phyloP scores from a whole-genome alignment of 352 stramenopile species.

The Phytophthora colocasiae region DNA sequence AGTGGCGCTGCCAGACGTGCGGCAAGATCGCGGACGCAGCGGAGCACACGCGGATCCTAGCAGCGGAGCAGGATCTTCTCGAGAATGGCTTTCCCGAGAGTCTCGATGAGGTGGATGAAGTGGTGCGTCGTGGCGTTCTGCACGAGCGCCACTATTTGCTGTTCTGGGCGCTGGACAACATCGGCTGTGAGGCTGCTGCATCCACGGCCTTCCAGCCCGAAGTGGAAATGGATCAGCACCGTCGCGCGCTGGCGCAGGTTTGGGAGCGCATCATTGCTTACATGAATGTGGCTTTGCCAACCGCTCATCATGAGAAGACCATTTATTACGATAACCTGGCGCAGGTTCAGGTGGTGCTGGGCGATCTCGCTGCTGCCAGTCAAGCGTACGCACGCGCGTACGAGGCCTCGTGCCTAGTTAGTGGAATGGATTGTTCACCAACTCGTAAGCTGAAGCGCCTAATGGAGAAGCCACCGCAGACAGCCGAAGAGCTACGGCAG shows the following conservation, averaged over 20 bases:
- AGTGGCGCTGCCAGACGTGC: slow-evolving; percentile 65
- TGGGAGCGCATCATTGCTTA: slow-evolving; percentile 72
- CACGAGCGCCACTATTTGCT: slow-evolving; percentile 77
- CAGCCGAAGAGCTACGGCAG: slow-evolving; percentile 62
- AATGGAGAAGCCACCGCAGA: slow-evolving; percentile 70
- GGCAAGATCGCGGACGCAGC: slow-evolving; percentile 38
- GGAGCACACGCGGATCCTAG: slow-evolving; percentile 47
- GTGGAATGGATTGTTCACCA: slow-evolving; percentile 61
- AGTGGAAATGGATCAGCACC: slow-evolving; percentile 31
- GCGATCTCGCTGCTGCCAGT: slow-evolving; percentile 55
- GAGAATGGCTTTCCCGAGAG: slow-evolving; percentile 70
- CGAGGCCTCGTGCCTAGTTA: slow-evolving; percentile 69
- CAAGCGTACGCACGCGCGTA: slow-evolving; percentile 64
- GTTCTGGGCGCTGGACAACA: slow-evolving; percentile 78
- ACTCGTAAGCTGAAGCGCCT: slow-evolving; percentile 69
- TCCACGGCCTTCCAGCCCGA: slow-evolving; percentile 46
- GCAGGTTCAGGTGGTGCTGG: slow-evolving; percentile 72
- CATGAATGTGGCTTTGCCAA: slow-evolving; percentile 78
- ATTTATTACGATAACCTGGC: slow-evolving; percentile 89
- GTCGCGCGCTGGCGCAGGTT: slow-evolving; percentile 51
- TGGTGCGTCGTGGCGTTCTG: slow-evolving; percentile 56
- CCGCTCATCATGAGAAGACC: slow-evolving; percentile 79
- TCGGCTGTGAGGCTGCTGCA: slow-evolving; percentile 65
- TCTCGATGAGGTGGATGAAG: slow-evolving; percentile 59
- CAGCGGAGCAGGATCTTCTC: slow-evolving; percentile 57